Evolutionary conservation across 129 eudicot species (phyloP).

Genomic region (Arctium minus): DNA sequence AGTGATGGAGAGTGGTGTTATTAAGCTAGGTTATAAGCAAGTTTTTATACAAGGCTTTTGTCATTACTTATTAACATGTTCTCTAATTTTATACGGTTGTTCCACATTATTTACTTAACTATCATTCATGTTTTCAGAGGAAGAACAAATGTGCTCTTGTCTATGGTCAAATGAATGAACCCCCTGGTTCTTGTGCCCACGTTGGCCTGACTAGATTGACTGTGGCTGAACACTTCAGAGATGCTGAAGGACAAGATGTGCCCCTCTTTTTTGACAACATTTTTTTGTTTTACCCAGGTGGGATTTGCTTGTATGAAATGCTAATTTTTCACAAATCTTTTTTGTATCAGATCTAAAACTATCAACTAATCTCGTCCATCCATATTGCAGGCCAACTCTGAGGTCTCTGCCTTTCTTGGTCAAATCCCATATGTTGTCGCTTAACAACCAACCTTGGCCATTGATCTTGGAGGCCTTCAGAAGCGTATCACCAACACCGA

Average conservation of each 20-base stretch:
- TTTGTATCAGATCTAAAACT: no score
- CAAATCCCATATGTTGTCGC: slow-evolving; percentile 53
- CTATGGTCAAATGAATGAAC: slow-evolving; percentile 52
- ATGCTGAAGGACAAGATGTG: slow-evolving; percentile 99
- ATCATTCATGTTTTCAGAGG: slow-evolving; percentile 14
- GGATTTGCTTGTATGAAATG: no score
- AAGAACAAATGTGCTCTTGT: slow-evolving; percentile 99
- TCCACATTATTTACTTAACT: no score
- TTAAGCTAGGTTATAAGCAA: slow-evolving; percentile 96
- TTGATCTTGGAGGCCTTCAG: slow-evolving; percentile 44
- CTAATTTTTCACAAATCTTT: neutral
- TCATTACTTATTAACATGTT: neutral
- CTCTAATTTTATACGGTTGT: no score
- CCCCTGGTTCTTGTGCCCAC: slow-evolving; percentile 54
- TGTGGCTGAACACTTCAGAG: slow-evolving; percentile 97
- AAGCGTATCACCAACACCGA: slow-evolving; percentile 48
- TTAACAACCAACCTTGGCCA: slow-evolving; percentile 43
- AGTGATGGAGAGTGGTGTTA: slow-evolving; percentile 88
- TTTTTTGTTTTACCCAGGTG: slow-evolving; percentile 54
- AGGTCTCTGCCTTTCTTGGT: slow-evolving; percentile 51
- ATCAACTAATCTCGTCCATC: no score
- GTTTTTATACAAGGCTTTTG: slow-evolving; percentile 14
- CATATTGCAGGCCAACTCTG: slow-evolving; percentile 33
- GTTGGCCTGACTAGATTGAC: slow-evolving; percentile 46
- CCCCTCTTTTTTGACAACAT: slow-evolving; percentile 88